Base-by-base conservation (phyloP, 805 yeast species). In the Wickerhamomyces queroliae region DNA sequence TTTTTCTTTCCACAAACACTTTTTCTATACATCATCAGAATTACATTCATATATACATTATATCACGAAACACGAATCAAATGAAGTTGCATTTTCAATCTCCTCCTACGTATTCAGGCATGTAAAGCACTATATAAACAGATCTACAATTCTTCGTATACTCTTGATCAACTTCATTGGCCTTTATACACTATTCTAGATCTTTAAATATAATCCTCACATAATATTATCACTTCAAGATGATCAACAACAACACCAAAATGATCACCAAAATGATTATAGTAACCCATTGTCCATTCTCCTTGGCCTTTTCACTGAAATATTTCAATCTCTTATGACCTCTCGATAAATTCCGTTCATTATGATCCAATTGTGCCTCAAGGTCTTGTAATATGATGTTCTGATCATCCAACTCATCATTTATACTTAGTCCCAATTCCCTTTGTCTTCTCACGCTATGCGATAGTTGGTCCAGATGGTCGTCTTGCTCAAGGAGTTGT, bases 271-370 rank as follows among this genome's bases (percentile, higher is more conserved):
- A 52, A 3, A 66, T 58, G 1, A 70, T 45, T 9, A 76, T 76
- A 1, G 70, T 64, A 24, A 66, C 48, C 67, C 80, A 74, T 25
- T 70, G 73, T 0, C 74, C 74, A 46, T 72, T 70, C 40, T 70
- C 72, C 34, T 62, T 64, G 13, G 75, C 61, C 22, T 62, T 64
- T 15, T 57, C 57, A 26, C 63, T 63, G 38, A 72, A 72, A 22
- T 53, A 55, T 7, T 52, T 56, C 35, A 76, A 48, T 40, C 69
- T 61, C 26, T 54, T 54, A 30, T 60, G 59, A 0, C 80, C 79
- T 24, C 67, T 54, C 3, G 52, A 47, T 12, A 76, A 49, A 27
- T 66, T 62, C 26, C 62, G 50, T 20, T 67, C 70, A n/a, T 70
- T 62, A 24, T 57, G 47, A 35, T 67, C 71, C 16, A 76, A 55